These are phyloP conservation scores for Nitzschia sp. DNA, from an alignment of 108 stramenopile genomes.

Conservation along the genomic window DNA sequence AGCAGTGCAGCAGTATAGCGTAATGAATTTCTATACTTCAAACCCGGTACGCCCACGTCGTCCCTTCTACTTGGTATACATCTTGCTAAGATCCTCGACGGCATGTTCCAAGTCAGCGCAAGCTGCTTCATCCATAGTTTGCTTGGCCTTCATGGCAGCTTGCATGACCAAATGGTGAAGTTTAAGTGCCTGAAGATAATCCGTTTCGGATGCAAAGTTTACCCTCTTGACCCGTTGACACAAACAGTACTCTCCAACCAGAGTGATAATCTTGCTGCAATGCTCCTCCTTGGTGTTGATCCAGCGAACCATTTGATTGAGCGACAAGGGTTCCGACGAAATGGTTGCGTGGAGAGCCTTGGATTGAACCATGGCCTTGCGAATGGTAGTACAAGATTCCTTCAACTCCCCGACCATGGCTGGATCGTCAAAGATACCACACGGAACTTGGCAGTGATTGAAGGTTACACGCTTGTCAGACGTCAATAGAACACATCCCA, in stretches of 20 bases:
- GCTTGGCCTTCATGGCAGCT: slow-evolving; percentile 79
- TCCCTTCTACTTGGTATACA: slow-evolving; percentile 46
- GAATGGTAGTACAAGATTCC: slow-evolving; percentile 58
- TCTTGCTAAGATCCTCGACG: slow-evolving; percentile 66
- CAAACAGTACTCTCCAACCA: slow-evolving; percentile 69
- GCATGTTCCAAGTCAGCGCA: slow-evolving; percentile 74
- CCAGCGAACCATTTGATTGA: slow-evolving; percentile 84
- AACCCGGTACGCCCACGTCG: too few relatives aligned
- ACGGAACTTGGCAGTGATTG: slow-evolving; percentile 72
- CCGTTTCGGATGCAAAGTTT: slow-evolving; percentile 53
- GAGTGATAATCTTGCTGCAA: slow-evolving; percentile 64
- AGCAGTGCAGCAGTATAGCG: too few relatives aligned
- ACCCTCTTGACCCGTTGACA: slow-evolving; percentile 80
- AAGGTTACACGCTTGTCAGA: slow-evolving; percentile 2
- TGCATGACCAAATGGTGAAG: slow-evolving; percentile 78
- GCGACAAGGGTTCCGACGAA: slow-evolving; percentile 41
- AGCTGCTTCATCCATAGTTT: slow-evolving; percentile 58
- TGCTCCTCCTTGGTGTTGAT: slow-evolving; percentile 81
- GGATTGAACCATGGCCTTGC: slow-evolving; percentile 71
- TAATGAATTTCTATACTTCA: too few relatives aligned
- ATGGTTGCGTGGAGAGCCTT: slow-evolving; percentile 55
- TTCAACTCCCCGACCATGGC: slow-evolving; percentile 60
- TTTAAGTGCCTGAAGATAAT: slow-evolving; percentile 72
- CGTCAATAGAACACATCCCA: background rate
- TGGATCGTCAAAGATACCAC: slow-evolving; percentile 84